phyloP scores from a whole-genome alignment of 2,329 filamentous ascomycete genomes.

The Colletotrichum costaricense region DNA sequence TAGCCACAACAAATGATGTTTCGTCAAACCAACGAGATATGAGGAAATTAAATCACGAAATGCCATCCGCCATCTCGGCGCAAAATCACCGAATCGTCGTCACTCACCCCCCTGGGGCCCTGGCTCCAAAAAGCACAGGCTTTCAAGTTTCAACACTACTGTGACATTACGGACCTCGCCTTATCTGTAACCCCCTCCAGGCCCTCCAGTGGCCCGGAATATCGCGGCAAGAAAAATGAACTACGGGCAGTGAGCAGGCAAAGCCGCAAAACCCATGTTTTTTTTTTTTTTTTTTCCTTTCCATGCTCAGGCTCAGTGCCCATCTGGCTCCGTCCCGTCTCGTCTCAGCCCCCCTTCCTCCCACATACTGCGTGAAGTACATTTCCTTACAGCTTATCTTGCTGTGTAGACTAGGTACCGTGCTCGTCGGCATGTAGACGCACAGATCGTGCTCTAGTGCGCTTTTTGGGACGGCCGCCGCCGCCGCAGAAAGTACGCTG shows the following conservation, averaged over 20 bases:
- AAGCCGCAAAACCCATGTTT: constrained; percentile 5
- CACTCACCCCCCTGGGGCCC: no score
- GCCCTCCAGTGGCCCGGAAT: neutral
- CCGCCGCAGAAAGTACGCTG: constrained; percentile 14
- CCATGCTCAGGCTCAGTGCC: neutral
- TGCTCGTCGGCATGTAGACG: constrained; percentile 10
- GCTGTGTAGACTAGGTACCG: no score
- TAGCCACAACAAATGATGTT: neutral
- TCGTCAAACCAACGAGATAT: neutral
- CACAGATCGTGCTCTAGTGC: constrained; percentile 22
- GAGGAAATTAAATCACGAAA: constrained; percentile 13
- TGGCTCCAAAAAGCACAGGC: neutral
- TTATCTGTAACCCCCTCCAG: constrained; percentile 25
- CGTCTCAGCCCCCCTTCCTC: neutral
- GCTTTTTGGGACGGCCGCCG: constrained; percentile 11
- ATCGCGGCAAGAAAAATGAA: neutral
- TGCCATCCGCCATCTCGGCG: constrained; percentile 13
- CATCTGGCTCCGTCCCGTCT: neutral
- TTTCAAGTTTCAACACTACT: constrained; percentile 13
- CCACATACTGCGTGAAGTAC: neutral
- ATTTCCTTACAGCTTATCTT: no score
- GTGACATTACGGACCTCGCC: constrained; percentile 16
- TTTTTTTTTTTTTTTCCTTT: neutral
- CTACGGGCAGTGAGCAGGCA: no score
- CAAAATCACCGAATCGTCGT: constrained; percentile 3